A percentile compares a stretch with the other conserved stretches of the same genome.
These are phyloP conservation scores for Paecilomyces fulvus DNA, from an alignment of 2,329 filamentous ascomycete genomes.

Conservation along the genomic window DNA sequence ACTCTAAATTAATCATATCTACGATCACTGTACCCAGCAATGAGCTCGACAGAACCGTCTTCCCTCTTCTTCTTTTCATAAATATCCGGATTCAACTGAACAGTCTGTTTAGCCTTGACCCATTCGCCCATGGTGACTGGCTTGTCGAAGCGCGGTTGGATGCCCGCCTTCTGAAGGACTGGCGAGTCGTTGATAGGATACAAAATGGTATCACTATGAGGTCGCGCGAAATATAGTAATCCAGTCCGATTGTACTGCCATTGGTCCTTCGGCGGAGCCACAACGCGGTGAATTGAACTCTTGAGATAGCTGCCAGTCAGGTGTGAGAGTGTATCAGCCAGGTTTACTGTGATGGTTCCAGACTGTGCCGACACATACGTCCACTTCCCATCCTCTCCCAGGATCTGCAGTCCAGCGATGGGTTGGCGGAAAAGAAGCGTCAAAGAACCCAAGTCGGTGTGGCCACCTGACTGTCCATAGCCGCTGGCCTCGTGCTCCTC, in stretches of 20 bases:
- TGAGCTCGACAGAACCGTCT: constrained; percentile 33
- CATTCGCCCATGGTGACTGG: constrained; percentile 39
- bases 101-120: constrained; percentile 32
- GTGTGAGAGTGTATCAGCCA: constrained; percentile 42
- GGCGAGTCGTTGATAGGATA: constrained; percentile 22
- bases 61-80: constrained; percentile 28
- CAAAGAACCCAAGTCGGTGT: constrained; percentile 50
- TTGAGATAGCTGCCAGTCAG: constrained; percentile 45
- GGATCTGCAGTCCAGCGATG: constrained; percentile 50
- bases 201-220: not conserved
- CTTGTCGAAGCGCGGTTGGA: constrained; percentile 28
- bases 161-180: constrained; percentile 18
- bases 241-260: constrained; percentile 36
- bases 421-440: constrained; percentile 53
- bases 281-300: constrained; percentile 43
- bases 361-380: constrained; percentile 44
- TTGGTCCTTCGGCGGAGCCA: constrained; percentile 42
- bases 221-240: constrained; percentile 40
- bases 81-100: constrained; percentile 31
- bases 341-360: constrained; percentile 46
- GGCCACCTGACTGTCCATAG: constrained; percentile 40
- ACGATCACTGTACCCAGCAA: constrained; percentile 22
- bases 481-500: constrained; percentile 41
- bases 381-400: constrained; percentile 41
- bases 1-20: constrained; percentile 13